A percentile compares a stretch with the other conserved stretches of the same genome.
These are phyloP conservation scores for Hypoxylon sp. DNA, from an alignment of 2,329 filamentous ascomycete species.

Conservation along the genomic window DNA sequence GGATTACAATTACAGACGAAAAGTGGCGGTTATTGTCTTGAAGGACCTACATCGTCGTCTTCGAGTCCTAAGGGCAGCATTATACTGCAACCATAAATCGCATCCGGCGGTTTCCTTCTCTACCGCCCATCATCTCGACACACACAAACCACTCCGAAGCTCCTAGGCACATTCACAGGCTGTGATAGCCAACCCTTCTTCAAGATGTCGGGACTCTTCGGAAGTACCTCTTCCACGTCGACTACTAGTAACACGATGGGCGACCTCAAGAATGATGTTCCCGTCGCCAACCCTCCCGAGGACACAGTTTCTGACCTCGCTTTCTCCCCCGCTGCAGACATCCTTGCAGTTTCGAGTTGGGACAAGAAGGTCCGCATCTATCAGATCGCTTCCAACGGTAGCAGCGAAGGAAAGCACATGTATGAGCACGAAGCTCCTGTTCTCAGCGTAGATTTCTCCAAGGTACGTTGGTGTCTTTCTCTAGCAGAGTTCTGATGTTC, in stretches of 20 bases:
- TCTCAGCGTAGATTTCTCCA: constrained; percentile 88
- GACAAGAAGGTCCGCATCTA: constrained; percentile 99
- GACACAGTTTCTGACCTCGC: constrained; percentile 91
- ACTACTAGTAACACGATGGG: constrained; percentile 80
- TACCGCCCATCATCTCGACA: constrained; percentile 1
- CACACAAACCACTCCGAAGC: background rate
- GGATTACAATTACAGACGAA: background rate
- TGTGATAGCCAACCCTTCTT: background rate
- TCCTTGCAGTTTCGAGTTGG: constrained; percentile 93
- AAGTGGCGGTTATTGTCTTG: background rate
- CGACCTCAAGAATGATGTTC: constrained; percentile 90
- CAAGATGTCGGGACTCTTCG: constrained; percentile 77
- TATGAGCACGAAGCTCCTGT: constrained; percentile 91
- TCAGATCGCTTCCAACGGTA: constrained; percentile 83
- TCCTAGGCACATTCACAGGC: background rate
- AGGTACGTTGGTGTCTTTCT: constrained; percentile 68
- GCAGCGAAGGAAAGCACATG: constrained; percentile 86
- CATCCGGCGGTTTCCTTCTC: background rate
- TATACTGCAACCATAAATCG: background rate
- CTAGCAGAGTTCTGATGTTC: background rate
- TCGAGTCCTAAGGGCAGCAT: constrained; percentile 5
- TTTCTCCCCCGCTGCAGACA: constrained; percentile 77
- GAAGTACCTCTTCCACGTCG: constrained; percentile 65
- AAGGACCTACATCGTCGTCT: background rate
- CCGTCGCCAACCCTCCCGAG: constrained; percentile 82